Percentiles rank a stretch among this genome's conserved stretches.
Conservation (phyloP, 768 basidiomycete species). For the Rhizopogon rudus region DNA sequence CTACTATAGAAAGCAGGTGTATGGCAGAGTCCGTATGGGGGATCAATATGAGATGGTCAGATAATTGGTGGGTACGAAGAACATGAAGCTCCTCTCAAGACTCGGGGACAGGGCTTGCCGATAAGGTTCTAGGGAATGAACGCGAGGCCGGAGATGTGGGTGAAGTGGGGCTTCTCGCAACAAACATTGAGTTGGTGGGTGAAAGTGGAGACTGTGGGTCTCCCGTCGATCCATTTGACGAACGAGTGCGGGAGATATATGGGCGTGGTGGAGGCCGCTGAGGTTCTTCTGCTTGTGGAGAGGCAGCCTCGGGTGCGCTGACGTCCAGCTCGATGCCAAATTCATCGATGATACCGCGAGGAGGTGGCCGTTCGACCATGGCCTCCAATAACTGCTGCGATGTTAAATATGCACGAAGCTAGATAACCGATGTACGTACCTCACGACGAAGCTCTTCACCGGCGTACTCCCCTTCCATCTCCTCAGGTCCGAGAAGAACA, state of each 20-base stretch:
- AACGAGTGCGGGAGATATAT: slow-evolving; percentile 54
- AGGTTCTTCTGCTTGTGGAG: slow-evolving; percentile 11
- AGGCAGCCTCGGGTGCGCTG: slow-evolving; percentile 2
- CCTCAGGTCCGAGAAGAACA: slow-evolving; percentile 72
- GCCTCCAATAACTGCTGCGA: slow-evolving; percentile 69
- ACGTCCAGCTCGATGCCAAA: slow-evolving; percentile 37
- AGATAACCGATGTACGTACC: slow-evolving; percentile 31
- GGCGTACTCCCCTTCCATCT: slow-evolving; percentile 86
- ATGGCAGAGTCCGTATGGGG: background rate
- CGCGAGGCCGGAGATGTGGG: background rate
- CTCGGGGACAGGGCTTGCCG: background rate
- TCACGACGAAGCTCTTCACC: slow-evolving; percentile 86
- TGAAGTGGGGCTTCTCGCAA: background rate
- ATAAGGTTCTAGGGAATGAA: background rate
- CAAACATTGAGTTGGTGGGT: background rate
- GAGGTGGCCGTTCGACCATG: slow-evolving; percentile 81
- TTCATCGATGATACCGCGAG: slow-evolving; percentile 64
- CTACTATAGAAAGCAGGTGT: background rate
- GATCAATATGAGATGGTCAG: background rate
- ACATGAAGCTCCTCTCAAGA: background rate
- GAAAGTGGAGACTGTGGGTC: background rate
- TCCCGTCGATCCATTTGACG: slow-evolving; percentile 15
- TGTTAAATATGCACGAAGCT: background rate
- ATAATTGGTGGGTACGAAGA: background rate
- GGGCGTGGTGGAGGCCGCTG: slow-evolving; percentile 43